Percentiles rank a stretch among this genome's conserved stretches.
These are phyloP conservation scores for Acmispon strigosus DNA, from an alignment of 306 rosid genomes.

Conservation along the genomic window DNA sequence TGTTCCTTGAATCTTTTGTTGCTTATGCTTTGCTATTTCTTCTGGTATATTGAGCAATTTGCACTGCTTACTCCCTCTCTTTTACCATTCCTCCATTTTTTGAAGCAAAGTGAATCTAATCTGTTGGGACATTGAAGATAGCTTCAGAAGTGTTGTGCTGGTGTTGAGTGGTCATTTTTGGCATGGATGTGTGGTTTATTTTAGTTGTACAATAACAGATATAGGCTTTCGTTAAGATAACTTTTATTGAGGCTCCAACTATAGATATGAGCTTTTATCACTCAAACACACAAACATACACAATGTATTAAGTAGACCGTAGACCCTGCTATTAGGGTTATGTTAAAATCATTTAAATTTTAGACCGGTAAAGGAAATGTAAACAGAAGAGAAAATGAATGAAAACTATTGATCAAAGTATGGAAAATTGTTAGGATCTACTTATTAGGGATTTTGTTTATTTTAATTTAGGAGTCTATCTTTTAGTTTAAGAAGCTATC, in stretches of 20 bases:
- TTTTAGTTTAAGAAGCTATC: too few species aligned
- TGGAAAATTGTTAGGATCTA: neutral
- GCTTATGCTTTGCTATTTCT: neutral
- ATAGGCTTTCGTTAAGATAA: neutral
- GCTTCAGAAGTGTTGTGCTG: neutral
- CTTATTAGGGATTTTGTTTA: too few species aligned
- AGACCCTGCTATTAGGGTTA: neutral
- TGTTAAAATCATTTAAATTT: neutral
- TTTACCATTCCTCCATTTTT: too few species aligned
- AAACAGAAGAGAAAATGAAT: neutral
- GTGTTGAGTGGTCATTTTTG: neutral
- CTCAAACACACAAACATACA: neutral
- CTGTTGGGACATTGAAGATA: too few species aligned
- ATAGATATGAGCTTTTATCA: neutral
- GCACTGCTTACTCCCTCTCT: neutral
- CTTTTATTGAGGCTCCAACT: neutral
- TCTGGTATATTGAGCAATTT: neutral
- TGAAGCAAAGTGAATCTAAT: neutral
- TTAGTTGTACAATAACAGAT: neutral
- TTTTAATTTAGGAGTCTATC: too few species aligned
- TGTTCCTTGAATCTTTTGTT: too few species aligned
- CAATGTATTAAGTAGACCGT: too few species aligned
- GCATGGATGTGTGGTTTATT: neutral
- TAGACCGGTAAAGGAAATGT: neutral
- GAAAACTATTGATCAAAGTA: neutral